These are phyloP conservation scores for Solanum piurae DNA, from an alignment of 257 asterid species.

Conservation along the genomic window DNA sequence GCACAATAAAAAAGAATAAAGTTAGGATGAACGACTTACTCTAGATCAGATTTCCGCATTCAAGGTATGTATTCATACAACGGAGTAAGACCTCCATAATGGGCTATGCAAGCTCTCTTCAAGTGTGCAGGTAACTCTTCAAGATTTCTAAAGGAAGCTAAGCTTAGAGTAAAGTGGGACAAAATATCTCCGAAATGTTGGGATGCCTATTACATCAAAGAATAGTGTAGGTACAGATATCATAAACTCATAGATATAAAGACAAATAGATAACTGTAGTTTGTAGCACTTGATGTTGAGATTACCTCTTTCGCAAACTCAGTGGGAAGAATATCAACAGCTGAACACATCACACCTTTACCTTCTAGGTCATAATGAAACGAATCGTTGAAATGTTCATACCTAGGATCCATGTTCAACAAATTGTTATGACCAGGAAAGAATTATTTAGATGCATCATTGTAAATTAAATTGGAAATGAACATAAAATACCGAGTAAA, in stretches of 20 bases:
- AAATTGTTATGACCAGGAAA: background rate
- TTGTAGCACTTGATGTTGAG: background rate
- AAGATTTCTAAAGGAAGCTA: constrained; percentile 51
- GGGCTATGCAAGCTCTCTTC: constrained; percentile 77
- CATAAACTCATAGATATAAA: background rate
- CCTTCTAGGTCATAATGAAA: constrained; percentile 80
- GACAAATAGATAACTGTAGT: background rate
- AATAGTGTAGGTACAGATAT: background rate
- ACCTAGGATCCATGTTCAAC: constrained; percentile 30
- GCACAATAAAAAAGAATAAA: background rate
- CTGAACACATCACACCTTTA: constrained; percentile 68
- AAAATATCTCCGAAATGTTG: constrained; percentile 88
- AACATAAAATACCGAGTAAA: background rate
- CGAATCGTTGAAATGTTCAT: constrained; percentile 55
- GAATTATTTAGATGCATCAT: background rate
- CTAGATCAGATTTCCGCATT: constrained; percentile 65
- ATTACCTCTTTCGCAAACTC: constrained; percentile 91
- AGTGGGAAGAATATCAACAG: constrained; percentile 97
- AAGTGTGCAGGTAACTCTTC: constrained; percentile 71
- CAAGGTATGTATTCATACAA: constrained; percentile 75
- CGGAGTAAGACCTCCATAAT: constrained; percentile 59
- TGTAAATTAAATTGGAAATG: background rate
- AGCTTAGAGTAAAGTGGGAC: constrained; percentile 56
- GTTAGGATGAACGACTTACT: constrained; percentile 38
- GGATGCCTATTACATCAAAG: constrained; percentile 54